Percentiles rank a stretch among this genome's conserved stretches.
Conservation (phyloP, 805 yeast genomes). For the Kuraishia capsulata region DNA sequence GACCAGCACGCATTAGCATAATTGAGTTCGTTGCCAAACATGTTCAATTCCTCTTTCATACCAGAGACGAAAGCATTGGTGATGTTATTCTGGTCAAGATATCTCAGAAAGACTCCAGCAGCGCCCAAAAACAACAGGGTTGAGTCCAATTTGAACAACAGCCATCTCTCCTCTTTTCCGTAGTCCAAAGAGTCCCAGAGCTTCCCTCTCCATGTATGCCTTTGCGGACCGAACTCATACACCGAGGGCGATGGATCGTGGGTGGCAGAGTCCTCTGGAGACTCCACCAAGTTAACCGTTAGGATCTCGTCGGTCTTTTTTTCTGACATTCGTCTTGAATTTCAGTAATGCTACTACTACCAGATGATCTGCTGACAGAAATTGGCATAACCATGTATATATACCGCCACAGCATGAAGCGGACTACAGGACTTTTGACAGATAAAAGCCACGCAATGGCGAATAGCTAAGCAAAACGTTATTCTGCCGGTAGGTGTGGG, state of each 20-base stretch:
- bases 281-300: neutral
- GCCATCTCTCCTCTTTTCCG: slow-evolving; percentile 26
- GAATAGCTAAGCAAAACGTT: too few species aligned
- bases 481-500: too few species aligned
- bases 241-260: neutral
- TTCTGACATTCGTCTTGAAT: too few species aligned
- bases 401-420: too few species aligned
- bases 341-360: too few species aligned
- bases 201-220: neutral
- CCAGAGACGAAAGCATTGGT: slow-evolving; percentile 62
- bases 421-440: too few species aligned
- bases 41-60: slow-evolving; percentile 43
- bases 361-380: too few species aligned
- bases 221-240: neutral
- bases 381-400: too few species aligned
- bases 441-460: too few species aligned
- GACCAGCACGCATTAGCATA: slow-evolving; percentile 34
- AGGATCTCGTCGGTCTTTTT: neutral
- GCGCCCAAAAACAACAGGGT: slow-evolving; percentile 19
- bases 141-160: slow-evolving; percentile 26
- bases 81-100: slow-evolving; percentile 27
- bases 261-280: neutral
- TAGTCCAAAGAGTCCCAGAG: slow-evolving; percentile 28
- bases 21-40: slow-evolving; percentile 49
- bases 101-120: slow-evolving; percentile 15